Base-by-base conservation (phyloP, 345 rosid species). In the Angophora floribunda region DNA sequence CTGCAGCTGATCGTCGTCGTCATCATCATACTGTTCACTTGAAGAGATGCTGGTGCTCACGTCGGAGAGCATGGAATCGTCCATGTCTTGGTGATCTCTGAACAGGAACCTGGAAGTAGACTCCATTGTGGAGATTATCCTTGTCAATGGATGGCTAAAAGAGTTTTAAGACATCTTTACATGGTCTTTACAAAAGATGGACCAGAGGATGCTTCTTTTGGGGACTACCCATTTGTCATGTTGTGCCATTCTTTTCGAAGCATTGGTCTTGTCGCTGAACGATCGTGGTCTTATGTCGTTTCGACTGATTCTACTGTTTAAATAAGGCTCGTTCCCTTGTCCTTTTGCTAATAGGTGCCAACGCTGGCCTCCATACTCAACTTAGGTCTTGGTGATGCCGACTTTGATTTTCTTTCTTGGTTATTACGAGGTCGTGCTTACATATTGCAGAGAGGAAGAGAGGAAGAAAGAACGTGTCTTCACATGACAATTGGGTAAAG, bases 11-110 rank as follows among this genome's bases (percentile, higher is more conserved):
- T 90, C 52, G 65, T 91, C 94, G 50, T 87, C 92, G 6, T 44
- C 88, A 88, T 90, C 90, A 0, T 89, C 88, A 13, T 65, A 30
- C 85, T 24, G 82, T 45, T 87, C 89, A 2, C 53, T 61, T 47
- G 95, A 91, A 17, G 93, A 90, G 17, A 89, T 49, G 45, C 75
- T 87, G 87, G 94, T 92, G 90, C 91, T 90, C 87, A 89, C 19
- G 67, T 89, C 88, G 41, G 94, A 91, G 49, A 87, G 88, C 30
- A 78, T 24, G 28, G 91, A 85, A 11, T 87, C 67, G 87, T 91
- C 94, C 85, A 88, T 65, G 17, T 91, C 86, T 47, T 22, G 92
- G 88, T 92, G 95, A 87, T 91, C 96, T 85, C 95, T 88, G 92
- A 93, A 94, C 61, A 89, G 90, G 92, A 94, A 95, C 61, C 89